These are phyloP conservation scores for Phytomonas sp. DNA, from an alignment of 208 protist genomes.

Conservation along the genomic window DNA sequence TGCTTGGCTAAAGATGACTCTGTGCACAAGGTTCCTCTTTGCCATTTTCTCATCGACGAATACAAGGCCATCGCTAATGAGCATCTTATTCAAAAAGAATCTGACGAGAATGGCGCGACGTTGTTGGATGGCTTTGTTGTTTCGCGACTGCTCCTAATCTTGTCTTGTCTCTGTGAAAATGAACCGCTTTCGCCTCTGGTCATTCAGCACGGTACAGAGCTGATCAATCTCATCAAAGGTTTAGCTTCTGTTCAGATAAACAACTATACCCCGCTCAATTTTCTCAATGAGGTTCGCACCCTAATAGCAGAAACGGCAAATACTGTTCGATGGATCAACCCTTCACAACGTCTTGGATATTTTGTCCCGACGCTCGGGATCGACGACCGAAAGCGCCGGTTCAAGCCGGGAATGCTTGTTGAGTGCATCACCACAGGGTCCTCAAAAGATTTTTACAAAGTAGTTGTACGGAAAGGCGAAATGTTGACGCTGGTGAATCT, in stretches of 20 bases:
- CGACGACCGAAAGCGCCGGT: slow-evolving; percentile 32
- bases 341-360: slow-evolving; percentile 21
- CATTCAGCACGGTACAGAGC: slow-evolving; percentile 28
- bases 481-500: slow-evolving; percentile 7
- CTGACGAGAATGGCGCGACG: slow-evolving; percentile 28
- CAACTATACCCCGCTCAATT: slow-evolving; percentile 64
- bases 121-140: slow-evolving; percentile 80
- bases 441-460: slow-evolving; percentile 11
- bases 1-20: slow-evolving; percentile 28
- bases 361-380: slow-evolving; percentile 59
- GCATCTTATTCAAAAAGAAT: slow-evolving; percentile 29
- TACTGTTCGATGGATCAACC: slow-evolving; percentile 20
- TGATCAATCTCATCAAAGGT: slow-evolving; percentile 54
- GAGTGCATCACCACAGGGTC: slow-evolving; percentile 12
- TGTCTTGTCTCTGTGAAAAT: slow-evolving; percentile 79
- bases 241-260: slow-evolving; percentile 61
- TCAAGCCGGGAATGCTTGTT: slow-evolving; percentile 51
- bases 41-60: slow-evolving; percentile 44
- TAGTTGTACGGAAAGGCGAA: slow-evolving; percentile 12
- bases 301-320: slow-evolving; percentile 51
- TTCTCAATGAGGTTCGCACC: slow-evolving; percentile 66
- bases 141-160: slow-evolving; percentile 70
- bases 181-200: slow-evolving; percentile 56
- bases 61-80: slow-evolving; percentile 46
- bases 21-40: slow-evolving; percentile 24